Base-by-base conservation (phyloP, 208 protist species). In the Perkinsela sp. region DNA sequence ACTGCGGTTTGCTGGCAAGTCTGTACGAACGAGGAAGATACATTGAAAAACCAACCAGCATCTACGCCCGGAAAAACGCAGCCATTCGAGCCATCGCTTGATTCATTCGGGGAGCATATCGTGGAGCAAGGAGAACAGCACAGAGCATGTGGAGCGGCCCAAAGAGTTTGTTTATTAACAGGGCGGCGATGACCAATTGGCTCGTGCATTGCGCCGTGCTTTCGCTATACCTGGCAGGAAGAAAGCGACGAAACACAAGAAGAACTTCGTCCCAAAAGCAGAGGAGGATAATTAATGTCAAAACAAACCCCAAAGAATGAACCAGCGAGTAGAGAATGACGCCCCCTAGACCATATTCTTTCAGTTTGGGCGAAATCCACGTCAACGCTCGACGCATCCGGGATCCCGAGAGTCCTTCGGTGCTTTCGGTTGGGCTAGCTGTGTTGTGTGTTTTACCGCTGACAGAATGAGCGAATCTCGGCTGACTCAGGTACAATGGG, bases 101-200 rank as follows among this genome's bases (percentile, higher is more conserved):
- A n/a, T n/a, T n/a, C 48, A 65, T 65, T 16, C 16, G 16, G 16
- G 48, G 48, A 22, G 66, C 66, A 28, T 30, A 28, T 2, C 29
- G 22, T 28, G 84, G 84, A 6, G 84, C 84, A 13, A 79, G 74
- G 48, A 76, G 72, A 22, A 90, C 40, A 1, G 84, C 84, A 22
- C 83, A 29, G 28, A 82, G 57, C 28, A 90, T 48, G 68, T 90
- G 82, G 31, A 80, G 28, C 31, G 84, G 84, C 0, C 83, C 81
- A 1, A 86, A 31, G 66, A 90, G 75, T 73, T 90, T 90, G 76
- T 90, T 90, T 13, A 90, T 70, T 1, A 88, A 48, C 68, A 90
- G 75, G 1, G 82, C 73, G 1, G 80, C 57, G 22, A 85, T 65
- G 30, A 88, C 22, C 13, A 57, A 22, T 22, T 6, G 22, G 13